Base-by-base conservation (phyloP, 129 eudicot species). In the Sambucus nigra region DNA sequence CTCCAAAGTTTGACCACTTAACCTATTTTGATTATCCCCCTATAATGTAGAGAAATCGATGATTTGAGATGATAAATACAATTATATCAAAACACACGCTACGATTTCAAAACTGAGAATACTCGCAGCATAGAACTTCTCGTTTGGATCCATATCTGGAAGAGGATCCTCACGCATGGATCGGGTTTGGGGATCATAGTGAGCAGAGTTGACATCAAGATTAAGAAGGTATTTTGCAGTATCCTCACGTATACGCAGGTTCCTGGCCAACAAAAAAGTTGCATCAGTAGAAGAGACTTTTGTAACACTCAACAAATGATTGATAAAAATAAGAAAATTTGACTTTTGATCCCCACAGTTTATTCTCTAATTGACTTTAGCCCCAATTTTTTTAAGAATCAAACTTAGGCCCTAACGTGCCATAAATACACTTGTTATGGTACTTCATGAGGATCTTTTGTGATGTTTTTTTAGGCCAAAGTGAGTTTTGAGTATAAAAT, bases 141-240 rank as follows among this genome's bases (percentile, higher is more conserved):
- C 95, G 31, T 81, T 84, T 12, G 95, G 88, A 76, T 88, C 95
- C 86, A 80, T 77, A 59, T 84, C 95, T 56, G 95, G 95, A 48
- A 89, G 95, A 50, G 97, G 97, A 63, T 84, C 97, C 76, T 89
- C 97, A 68, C 95, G 88, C 97, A 84, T 84, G 44, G 93, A 84
- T 52, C 93, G 93, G 13, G 97, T 89, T 66, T 89, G 84, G 14
- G 97, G 97, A 61, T 89, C 97, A 71, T 89, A 84, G 64, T 89
- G 74, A 5, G 95, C 95, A 7, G 97, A 89, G 63, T 84, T 81
- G 17, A 89, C 93, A 69, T 89, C 93, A 25, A 89, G 95, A 73
- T 89, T 89, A 24, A 81, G 76, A 46, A 88, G 93, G 59, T 89
- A 84, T 61, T 89, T 89, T 33, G 97, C 93, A 19, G 93, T 89